Evolutionary conservation across 257 asterid species (phyloP), one percentile per base, ranked within the genome.

Genomic region (Marsdenia floribunda): DNA sequence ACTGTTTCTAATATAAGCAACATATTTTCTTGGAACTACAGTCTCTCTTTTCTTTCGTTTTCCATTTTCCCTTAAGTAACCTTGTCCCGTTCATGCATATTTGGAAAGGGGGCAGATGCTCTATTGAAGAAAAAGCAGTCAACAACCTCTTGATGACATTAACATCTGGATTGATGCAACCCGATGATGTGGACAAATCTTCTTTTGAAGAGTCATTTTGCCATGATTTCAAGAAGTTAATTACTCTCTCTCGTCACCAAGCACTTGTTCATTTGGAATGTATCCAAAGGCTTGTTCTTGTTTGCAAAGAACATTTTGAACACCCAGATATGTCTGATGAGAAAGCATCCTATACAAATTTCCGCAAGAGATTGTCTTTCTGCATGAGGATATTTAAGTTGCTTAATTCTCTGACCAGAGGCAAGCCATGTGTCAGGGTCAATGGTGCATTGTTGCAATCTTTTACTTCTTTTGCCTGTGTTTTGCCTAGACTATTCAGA

Each of bases 181-280:
- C 79, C 75, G 91, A 86, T 79, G 75, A 76, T 82, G 59, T 73
- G 83, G 78, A 83, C 73, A 82, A 82, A 71, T 75, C 58, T 50
- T 76, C 67, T 71, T 75, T 44, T 64, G 87, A 82, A 72, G 88
- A 74, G 71, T 82, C 87, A 74, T 80, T 80, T 81, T 80, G 77
- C 42, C 73, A 76, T 85, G 87, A 80, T 82, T 76, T 73, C 72
- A 78, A 81, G 77, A 86, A 81, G 74, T 63, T 89, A 83, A 80
- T 75, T 72, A 59, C 83, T 73, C 76, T 88, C 74, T 84, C 90
- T 72, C 87, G 87, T 84, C 98, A 94, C 79, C 91, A 90, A 92
- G 96, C 96, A 77, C 75, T 83, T 78, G 87, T 91, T 80, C 99
- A 95, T 86, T 79, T 88, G 86, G 85, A 87, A 78, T 92, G 96